Percentiles rank a stretch among this genome's conserved stretches.
Evolutionary conservation across 352 stramenopile species (phyloP).

Genomic region (Phytopythium helicoides): DNA sequence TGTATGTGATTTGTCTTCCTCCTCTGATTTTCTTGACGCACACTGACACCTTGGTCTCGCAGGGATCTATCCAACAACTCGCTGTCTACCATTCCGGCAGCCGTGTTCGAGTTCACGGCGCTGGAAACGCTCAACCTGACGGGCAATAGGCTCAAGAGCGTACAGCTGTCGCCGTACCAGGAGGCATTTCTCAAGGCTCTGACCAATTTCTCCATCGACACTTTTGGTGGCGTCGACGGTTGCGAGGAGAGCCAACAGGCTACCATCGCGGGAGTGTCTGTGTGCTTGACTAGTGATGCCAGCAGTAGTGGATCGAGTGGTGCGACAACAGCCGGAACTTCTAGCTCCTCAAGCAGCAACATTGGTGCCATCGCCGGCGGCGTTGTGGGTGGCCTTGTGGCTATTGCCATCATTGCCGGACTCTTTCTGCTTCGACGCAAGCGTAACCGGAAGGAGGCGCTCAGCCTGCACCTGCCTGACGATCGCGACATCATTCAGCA

Average conservation of each 20-base stretch:
- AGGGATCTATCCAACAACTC: conserved; percentile 57
- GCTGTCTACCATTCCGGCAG: conserved; percentile 33
- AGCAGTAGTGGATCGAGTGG: conserved; percentile 5
- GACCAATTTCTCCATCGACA: conserved; percentile 35
- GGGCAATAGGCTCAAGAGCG: conserved; percentile 41
- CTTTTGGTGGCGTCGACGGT: conserved; percentile 20
- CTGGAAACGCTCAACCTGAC: conserved; percentile 42
- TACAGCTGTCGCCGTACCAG: conserved; percentile 38
- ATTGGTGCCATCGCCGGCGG: conserved; percentile 38
- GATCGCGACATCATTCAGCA: conserved; percentile 1
- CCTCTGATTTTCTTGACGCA: conserved; percentile 1
- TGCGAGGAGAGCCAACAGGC: conserved; percentile 20
- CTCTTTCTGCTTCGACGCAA: conserved; percentile 27
- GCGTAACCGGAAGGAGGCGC: conserved; percentile 3
- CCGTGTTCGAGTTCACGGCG: conserved; percentile 45
- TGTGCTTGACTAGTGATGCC: conserved; percentile 27
- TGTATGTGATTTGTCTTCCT: conserved; percentile 27
- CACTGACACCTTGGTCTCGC: not conserved
- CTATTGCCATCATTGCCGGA: conserved; percentile 19
- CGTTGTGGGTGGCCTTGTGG: conserved; percentile 37
- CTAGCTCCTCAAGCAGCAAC: conserved; percentile 16
- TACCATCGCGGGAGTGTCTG: conserved; percentile 23
- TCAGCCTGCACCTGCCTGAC: not conserved
- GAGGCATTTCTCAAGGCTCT: conserved; percentile 41
- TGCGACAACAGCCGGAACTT: not conserved